Conservation (phyloP, 495 filamentous ascomycete genomes). For the Massariosphaeria phaeospora region DNA sequence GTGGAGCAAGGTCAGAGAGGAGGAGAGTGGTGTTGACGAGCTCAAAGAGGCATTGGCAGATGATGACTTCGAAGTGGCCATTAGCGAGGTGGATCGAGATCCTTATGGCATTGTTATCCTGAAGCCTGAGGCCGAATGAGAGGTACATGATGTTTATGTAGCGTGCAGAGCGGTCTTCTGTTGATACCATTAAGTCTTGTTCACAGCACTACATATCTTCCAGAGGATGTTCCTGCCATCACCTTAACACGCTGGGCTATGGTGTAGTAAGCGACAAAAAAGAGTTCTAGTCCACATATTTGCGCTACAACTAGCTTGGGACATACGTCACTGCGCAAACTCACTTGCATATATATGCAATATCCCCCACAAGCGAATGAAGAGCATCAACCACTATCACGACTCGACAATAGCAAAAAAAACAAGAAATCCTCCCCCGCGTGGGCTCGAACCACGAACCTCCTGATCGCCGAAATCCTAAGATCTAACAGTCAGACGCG, state of each 20-base stretch:
- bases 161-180: neutral
- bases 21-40: constrained; percentile 41
- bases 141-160: neutral
- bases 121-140: constrained; percentile 26
- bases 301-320: too few species aligned
- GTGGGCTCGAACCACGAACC: constrained; percentile 14
- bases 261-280: too few species aligned
- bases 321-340: too few species aligned
- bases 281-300: too few species aligned
- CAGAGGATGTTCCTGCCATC: too few species aligned
- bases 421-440: constrained; percentile 3
- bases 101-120: constrained; percentile 64
- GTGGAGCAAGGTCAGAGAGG: constrained; percentile 47
- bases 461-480: constrained; percentile 3
- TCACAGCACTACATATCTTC: too few species aligned
- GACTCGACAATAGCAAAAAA: neutral
- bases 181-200: neutral
- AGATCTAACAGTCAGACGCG: constrained; percentile 13
- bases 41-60: constrained; percentile 48
- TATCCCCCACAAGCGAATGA: too few species aligned
- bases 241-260: too few species aligned
- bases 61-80: constrained; percentile 55
- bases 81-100: constrained; percentile 78
- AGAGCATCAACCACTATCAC: neutral
- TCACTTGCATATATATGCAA: too few species aligned